These are phyloP conservation scores for Metschnikowia hibisci DNA, from an alignment of 805 yeast genomes.

Conservation along the genomic window DNA sequence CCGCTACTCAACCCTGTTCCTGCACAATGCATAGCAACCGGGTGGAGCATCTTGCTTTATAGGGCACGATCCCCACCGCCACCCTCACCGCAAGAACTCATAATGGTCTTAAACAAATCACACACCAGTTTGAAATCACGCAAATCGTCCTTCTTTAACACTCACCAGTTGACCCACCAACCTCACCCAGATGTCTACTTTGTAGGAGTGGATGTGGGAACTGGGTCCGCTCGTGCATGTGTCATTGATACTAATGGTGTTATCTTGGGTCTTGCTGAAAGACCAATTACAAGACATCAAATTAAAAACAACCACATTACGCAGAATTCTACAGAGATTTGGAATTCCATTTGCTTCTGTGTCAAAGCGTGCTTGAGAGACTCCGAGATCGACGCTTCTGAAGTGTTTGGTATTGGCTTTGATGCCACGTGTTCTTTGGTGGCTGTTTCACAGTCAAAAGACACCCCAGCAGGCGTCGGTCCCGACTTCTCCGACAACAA, in stretches of 20 bases:
- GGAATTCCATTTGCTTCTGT: conserved; percentile 84
- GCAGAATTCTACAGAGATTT: conserved; percentile 86
- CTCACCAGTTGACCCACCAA: conserved; percentile 30
- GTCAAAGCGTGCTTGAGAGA: conserved; percentile 72
- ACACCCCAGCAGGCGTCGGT: conserved; percentile 81
- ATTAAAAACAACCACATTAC: conserved; percentile 70
- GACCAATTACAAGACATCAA: conserved; percentile 75
- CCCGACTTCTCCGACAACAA: conserved; percentile 72
- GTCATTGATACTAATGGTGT: conserved; percentile 80
- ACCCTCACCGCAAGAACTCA: not conserved
- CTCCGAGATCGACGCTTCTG: conserved; percentile 62
- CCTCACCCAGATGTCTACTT: conserved; percentile 50
- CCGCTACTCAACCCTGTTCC: not conserved
- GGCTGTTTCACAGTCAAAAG: conserved; percentile 61
- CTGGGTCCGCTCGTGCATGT: conserved; percentile 96
- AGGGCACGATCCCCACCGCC: not conserved
- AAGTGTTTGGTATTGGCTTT: conserved; percentile 84
- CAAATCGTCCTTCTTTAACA: conserved; percentile 36
- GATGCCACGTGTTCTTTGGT: conserved; percentile 97
- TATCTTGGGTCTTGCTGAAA: conserved; percentile 72
- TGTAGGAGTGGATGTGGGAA: conserved; percentile 93
- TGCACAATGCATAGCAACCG: conserved; percentile 14
- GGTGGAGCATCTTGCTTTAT: not conserved
- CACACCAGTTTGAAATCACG: conserved; percentile 40
- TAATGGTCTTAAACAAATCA: conserved; percentile 26